phyloP scores from a whole-genome alignment of 192 early-diverging fungal genomes.

The Coemansia sp. region DNA sequence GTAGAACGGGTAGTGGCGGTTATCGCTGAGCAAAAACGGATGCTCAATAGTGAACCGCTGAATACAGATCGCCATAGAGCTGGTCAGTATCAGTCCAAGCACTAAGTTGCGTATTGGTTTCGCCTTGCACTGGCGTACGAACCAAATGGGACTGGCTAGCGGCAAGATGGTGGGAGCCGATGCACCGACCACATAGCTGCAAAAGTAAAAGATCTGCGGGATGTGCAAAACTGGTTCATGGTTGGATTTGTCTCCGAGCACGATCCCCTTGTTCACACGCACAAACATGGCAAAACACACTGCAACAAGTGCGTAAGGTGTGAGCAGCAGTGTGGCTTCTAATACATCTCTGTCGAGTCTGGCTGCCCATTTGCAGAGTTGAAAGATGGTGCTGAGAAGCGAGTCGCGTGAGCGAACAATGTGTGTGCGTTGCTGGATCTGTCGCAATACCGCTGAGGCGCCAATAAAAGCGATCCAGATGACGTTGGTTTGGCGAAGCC shows the following conservation, averaged over 20 bases:
- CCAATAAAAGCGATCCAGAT: conserved; percentile 79
- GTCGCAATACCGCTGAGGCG: conserved; percentile 15
- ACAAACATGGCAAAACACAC: conserved; percentile 68
- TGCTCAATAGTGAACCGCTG: conserved; percentile 75
- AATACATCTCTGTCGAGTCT: not conserved
- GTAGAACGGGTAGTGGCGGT: conserved; percentile 96
- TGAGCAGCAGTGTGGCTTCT: not conserved
- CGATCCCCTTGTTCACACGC: conserved; percentile 78
- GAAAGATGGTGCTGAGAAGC: not conserved
- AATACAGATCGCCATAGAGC: conserved; percentile 48
- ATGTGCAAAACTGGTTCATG: conserved; percentile 79
- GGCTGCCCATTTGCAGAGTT: conserved; percentile 10
- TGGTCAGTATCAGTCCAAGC: not conserved
- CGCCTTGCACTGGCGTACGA: conserved; percentile 6
- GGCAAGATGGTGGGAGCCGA: conserved; percentile 52
- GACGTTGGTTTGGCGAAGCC: conserved; percentile 91
- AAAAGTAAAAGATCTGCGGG: conserved; percentile 88
- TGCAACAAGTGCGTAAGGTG: conserved; percentile 28
- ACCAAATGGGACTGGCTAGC: conserved; percentile 26
- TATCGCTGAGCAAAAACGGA: conserved; percentile 92
- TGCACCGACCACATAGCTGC: conserved; percentile 57
- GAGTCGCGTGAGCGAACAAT: not conserved
- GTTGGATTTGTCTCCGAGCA: conserved; percentile 84
- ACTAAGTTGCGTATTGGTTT: conserved; percentile 8
- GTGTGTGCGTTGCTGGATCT: conserved; percentile 4